Evolutionary conservation across 139 green algal genomes (phyloP).

Genomic region (Klebsormidium nitens): DNA sequence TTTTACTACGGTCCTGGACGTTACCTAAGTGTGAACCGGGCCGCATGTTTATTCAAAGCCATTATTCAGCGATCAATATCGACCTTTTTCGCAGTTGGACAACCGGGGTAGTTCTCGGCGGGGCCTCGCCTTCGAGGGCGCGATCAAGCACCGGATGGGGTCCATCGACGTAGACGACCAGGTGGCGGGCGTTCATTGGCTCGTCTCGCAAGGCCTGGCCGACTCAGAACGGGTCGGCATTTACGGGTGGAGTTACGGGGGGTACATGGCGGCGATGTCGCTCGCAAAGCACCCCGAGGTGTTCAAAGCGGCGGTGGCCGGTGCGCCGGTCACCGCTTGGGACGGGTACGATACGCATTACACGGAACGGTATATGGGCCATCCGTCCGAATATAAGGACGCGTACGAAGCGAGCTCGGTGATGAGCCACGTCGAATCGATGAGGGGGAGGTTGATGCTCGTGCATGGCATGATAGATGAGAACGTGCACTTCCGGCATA

Average conservation of each 20-base stretch:
- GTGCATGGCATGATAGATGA: constrained; percentile 53
- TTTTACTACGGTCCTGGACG: no score
- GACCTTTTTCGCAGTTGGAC: constrained; percentile 42
- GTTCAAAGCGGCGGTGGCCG: constrained; percentile 43
- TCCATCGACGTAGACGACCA: constrained; percentile 45
- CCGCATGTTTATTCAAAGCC: no score
- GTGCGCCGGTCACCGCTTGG: constrained; percentile 47
- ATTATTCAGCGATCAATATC: no score
- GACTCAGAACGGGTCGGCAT: constrained; percentile 45
- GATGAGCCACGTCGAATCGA: constrained; percentile 31
- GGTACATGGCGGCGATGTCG: constrained; percentile 44
- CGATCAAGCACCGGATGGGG: constrained; percentile 43
- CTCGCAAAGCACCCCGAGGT: constrained; percentile 27
- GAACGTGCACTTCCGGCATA: constrained; percentile 51
- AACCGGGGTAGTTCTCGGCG: constrained; percentile 43
- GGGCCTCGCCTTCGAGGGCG: constrained; percentile 42
- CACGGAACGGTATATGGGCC: constrained; percentile 52
- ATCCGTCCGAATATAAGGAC: constrained; percentile 18
- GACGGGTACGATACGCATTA: constrained; percentile 53
- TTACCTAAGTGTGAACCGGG: no score
- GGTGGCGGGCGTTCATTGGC: constrained; percentile 35
- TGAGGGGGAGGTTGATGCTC: constrained; percentile 37
- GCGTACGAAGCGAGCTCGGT: constrained; percentile 40
- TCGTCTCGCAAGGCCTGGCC: constrained; percentile 27
- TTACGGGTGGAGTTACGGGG: constrained; percentile 51